Evolutionary conservation across 768 basidiomycete genomes (phyloP).

Genomic region (Neoboletus magnificus): DNA sequence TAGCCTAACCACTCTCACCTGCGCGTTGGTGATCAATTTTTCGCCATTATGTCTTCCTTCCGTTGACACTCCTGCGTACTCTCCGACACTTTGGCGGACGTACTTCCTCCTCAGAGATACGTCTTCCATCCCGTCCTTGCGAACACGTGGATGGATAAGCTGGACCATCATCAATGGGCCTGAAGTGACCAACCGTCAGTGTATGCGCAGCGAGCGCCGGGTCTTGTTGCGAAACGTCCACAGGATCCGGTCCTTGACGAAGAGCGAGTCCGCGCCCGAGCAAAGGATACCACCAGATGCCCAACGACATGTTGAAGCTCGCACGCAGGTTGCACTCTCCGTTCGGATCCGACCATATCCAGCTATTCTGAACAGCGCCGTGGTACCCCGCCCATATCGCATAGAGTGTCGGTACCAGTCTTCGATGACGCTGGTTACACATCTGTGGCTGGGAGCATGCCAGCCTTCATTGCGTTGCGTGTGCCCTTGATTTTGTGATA

Average conservation of each 20-base stretch:
- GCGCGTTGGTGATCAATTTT: conserved; percentile 93
- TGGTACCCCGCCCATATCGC: conserved; percentile 78
- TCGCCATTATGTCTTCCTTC: conserved; percentile 71
- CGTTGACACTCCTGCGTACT: conserved; percentile 67
- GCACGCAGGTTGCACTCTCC: conserved; percentile 92
- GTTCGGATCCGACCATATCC: conserved; percentile 82
- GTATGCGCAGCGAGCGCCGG: conserved; percentile 61
- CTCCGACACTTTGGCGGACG: conserved; percentile 67
- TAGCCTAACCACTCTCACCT: conserved; percentile 48
- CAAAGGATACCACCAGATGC: conserved; percentile 84
- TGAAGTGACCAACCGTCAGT: conserved; percentile 56
- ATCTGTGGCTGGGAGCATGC: conserved; percentile 88
- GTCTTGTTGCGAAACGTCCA: conserved; percentile 85
- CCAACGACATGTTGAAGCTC: conserved; percentile 77
- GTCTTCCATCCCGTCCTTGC: conserved; percentile 38
- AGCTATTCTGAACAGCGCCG: conserved; percentile 62
- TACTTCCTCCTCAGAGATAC: conserved; percentile 53
- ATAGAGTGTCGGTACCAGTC: conserved; percentile 14
- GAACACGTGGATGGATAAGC: conserved; percentile 81
- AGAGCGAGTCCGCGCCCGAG: conserved; percentile 81
- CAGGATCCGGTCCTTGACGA: conserved; percentile 81
- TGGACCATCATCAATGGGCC: conserved; percentile 88
- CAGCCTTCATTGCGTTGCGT: conserved; percentile 98
- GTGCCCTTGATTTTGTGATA: conserved; percentile 98
- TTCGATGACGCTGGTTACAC: conserved; percentile 29